A percentile compares a stretch with the other conserved stretches of the same genome.
Conservation (phyloP, 805 yeast genomes). For the Cyberlindnera americana region DNA sequence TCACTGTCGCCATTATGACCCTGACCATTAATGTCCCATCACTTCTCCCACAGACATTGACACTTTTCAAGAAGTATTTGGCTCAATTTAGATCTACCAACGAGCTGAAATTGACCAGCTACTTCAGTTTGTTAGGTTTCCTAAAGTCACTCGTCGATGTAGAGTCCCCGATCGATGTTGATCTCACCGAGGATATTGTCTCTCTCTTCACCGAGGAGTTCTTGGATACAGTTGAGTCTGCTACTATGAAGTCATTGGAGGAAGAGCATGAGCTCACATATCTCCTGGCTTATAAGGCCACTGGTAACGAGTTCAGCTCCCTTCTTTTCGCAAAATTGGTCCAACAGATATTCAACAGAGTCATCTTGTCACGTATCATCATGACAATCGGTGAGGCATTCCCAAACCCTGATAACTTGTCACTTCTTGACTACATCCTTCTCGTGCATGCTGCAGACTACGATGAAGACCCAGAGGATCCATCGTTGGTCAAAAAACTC, state of each 20-base stretch:
- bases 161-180: conserved; percentile 20
- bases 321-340: conserved; percentile 30
- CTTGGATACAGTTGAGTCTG: conserved; percentile 20
- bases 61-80: conserved; percentile 28
- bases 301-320: conserved; percentile 35
- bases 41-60: conserved; percentile 18
- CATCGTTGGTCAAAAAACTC: conserved; percentile 17
- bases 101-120: conserved; percentile 17
- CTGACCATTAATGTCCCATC: conserved; percentile 28
- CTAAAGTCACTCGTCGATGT: conserved; percentile 29
- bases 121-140: conserved; percentile 37
- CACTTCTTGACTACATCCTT: conserved; percentile 10
- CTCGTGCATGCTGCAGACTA: conserved; percentile 18
- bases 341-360: conserved; percentile 19
- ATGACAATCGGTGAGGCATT: not conserved
- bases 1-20: conserved; percentile 31
- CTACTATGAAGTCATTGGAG: conserved; percentile 33
- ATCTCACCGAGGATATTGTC: conserved; percentile 26
- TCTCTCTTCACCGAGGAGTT: conserved; percentile 17
- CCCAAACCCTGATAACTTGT: not conserved
- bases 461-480: conserved; percentile 25
- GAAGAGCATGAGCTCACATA: conserved; percentile 28
- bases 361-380: conserved; percentile 10
- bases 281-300: conserved; percentile 33
- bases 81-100: conserved; percentile 14